Evolutionary conservation across 2,329 filamentous ascomycete genomes (phyloP).

Genomic region (Neofusicoccum ribis): DNA sequence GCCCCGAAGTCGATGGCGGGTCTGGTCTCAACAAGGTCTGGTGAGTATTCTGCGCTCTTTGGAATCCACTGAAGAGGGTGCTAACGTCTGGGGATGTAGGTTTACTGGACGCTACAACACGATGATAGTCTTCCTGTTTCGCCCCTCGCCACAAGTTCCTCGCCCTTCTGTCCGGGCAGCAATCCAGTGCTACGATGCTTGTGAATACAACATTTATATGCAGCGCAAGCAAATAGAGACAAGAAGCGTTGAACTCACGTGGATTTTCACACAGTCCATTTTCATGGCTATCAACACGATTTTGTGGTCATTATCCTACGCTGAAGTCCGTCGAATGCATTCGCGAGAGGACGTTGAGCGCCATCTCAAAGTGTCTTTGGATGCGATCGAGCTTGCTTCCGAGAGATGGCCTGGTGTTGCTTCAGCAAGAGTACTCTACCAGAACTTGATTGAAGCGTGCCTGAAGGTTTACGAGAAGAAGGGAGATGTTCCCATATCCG

Average conservation of each 20-base stretch:
- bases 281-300: slow-evolving; percentile 92
- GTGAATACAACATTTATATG: slow-evolving; percentile 77
- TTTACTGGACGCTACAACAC: slow-evolving; percentile 74
- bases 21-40: slow-evolving; percentile 76
- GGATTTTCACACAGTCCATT: slow-evolving; percentile 86
- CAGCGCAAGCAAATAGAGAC: slow-evolving; percentile 77
- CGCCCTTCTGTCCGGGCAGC: slow-evolving; percentile 80
- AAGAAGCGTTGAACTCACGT: slow-evolving; percentile 79
- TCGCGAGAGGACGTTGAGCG: slow-evolving; percentile 72
- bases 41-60: slow-evolving; percentile 53
- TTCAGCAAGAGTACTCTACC: slow-evolving; percentile 80
- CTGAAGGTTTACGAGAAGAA: slow-evolving; percentile 79
- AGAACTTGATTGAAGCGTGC: slow-evolving; percentile 81
- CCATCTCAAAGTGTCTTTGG: slow-evolving; percentile 72
- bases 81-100: slow-evolving; percentile 36
- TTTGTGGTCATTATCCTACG: slow-evolving; percentile 87
- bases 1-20: slow-evolving; percentile 69
- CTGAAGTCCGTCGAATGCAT: slow-evolving; percentile 74
- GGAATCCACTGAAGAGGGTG: neutral
- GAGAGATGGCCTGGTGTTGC: slow-evolving; percentile 90
- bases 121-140: slow-evolving; percentile 83
- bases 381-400: slow-evolving; percentile 76
- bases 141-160: slow-evolving; percentile 89
- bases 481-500: slow-evolving; percentile 51
- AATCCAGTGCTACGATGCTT: slow-evolving; percentile 77